Evolutionary conservation across 305 asterid genomes (phyloP).

Genomic region (Coffea humblotiana): DNA sequence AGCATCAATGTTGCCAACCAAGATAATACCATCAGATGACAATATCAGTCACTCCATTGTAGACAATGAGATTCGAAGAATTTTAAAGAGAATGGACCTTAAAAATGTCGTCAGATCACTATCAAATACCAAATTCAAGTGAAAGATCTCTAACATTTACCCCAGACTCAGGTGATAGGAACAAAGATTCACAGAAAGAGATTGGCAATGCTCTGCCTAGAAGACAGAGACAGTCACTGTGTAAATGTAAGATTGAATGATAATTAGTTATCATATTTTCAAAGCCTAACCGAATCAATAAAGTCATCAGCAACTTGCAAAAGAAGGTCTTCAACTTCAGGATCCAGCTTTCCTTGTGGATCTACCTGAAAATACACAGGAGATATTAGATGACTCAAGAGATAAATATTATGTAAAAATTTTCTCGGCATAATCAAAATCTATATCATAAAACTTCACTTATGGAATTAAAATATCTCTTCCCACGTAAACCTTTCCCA

Average conservation of each 20-base stretch:
- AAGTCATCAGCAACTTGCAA: slow-evolving; percentile 84
- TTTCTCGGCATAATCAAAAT: background rate
- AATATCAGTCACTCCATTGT: no score
- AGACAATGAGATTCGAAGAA: background rate
- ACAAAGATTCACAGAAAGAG: background rate
- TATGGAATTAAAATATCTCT: background rate
- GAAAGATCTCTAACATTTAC: background rate
- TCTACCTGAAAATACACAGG: slow-evolving; percentile 57
- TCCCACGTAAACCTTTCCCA: no score
- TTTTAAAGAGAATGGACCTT: background rate
- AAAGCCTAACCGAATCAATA: slow-evolving; percentile 74
- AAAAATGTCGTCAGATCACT: slow-evolving; percentile 5
- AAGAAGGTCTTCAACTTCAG: slow-evolving; percentile 83
- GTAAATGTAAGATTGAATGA: background rate
- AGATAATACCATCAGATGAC: no score
- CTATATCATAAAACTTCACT: background rate
- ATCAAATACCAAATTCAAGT: background rate
- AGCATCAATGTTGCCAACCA: no score
- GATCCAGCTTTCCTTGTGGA: slow-evolving; percentile 64
- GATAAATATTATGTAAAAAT: background rate
- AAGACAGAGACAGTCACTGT: no score
- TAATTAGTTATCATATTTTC: slow-evolving; percentile 1
- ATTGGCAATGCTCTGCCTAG: background rate
- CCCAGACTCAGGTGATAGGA: background rate
- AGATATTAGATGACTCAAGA: background rate